Percentiles rank a stretch among this genome's conserved stretches.
phyloP scores from a whole-genome alignment of 2,329 filamentous ascomycete genomes.

The Emmonsia crescens region DNA sequence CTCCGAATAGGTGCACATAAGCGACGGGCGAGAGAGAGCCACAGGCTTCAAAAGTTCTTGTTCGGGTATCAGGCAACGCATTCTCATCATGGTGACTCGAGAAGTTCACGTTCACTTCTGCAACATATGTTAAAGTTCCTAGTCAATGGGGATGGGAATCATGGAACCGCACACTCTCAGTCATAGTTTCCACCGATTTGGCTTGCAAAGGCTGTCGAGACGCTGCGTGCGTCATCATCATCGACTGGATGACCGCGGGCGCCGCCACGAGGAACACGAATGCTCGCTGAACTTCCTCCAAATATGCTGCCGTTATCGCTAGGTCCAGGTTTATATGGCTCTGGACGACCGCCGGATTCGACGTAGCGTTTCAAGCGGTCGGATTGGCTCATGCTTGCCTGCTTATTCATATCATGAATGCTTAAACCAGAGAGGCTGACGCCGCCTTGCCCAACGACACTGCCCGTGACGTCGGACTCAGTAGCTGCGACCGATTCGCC shows the following conservation, averaged over 20 bases:
- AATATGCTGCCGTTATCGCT: conserved; percentile 54
- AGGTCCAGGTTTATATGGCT: conserved; percentile 41
- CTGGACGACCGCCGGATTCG: conserved; percentile 64
- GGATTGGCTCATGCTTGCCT: conserved; percentile 65
- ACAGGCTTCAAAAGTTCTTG: background rate
- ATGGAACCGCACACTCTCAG: conserved; percentile 30
- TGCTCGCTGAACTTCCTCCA: conserved; percentile 46
- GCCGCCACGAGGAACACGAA: conserved; percentile 37
- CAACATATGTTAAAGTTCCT: conserved; percentile 1
- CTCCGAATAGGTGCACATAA: background rate
- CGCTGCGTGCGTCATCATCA: conserved; percentile 91
- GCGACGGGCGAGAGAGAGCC: background rate
- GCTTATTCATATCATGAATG: conserved; percentile 58
- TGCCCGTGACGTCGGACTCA: conserved; percentile 74
- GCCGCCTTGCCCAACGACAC: conserved; percentile 70
- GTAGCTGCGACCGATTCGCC: conserved; percentile 89
- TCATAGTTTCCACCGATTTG: conserved; percentile 65
- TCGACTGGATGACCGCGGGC: conserved; percentile 36
- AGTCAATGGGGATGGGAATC: conserved; percentile 5
- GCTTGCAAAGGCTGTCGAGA: conserved; percentile 93
- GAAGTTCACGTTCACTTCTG: background rate
- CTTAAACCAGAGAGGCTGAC: conserved; percentile 80
- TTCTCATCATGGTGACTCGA: background rate
- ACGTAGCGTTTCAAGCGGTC: conserved; percentile 93
- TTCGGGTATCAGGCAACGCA: background rate